Evolutionary conservation across 2,329 filamentous ascomycete genomes (phyloP).

Genomic region (Cercospora berteroae): DNA sequence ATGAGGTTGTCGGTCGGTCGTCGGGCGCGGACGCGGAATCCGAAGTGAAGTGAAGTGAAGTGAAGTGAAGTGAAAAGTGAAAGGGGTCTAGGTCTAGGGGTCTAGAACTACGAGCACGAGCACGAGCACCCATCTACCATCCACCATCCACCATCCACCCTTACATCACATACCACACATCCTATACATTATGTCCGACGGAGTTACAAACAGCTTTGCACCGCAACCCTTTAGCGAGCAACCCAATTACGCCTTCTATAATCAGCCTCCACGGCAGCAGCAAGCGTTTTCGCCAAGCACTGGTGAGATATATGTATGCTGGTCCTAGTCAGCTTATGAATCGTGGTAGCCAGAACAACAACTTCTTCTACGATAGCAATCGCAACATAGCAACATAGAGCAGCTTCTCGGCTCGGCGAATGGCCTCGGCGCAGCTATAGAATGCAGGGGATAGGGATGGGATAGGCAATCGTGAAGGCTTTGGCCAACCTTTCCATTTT

Average conservation of each 20-base stretch:
- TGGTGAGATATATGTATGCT: not conserved
- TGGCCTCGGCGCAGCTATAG: not conserved
- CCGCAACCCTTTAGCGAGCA: constrained; percentile 13
- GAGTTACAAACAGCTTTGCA: constrained; percentile 35
- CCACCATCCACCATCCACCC: no score
- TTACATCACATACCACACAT: no score
- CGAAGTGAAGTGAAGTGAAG: no score
- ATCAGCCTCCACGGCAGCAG: not conserved
- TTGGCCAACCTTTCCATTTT: no score
- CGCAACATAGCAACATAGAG: constrained; percentile 13
- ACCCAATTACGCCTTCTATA: constrained; percentile 15
- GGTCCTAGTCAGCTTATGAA: constrained; percentile 4
- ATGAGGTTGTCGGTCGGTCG: no score
- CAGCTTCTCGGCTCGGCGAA: constrained; percentile 11
- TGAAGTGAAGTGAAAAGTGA: no score
- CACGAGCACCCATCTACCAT: no score
- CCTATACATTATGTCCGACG: no score
- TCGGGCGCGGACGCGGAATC: no score
- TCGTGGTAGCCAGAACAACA: not conserved
- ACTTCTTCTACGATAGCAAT: constrained; percentile 24
- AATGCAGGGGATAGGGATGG: not conserved
- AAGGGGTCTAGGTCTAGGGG: no score
- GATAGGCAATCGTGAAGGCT: constrained; percentile 1
- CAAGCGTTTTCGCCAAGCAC: constrained; percentile 4
- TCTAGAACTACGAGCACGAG: no score